Conservation (phyloP, 495 filamentous ascomycete species). For the Talaromyces ruber region DNA sequence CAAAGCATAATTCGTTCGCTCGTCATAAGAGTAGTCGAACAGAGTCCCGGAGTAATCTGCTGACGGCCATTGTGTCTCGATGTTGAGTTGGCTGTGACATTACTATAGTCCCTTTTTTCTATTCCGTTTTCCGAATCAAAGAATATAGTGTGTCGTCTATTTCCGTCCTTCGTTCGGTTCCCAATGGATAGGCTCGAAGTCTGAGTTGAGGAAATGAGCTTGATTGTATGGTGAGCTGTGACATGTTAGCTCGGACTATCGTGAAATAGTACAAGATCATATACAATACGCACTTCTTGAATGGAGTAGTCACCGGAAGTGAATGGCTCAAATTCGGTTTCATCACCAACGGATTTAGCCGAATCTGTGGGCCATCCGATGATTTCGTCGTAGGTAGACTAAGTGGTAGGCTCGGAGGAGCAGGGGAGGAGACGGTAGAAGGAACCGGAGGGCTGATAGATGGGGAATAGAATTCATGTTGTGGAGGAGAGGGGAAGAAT, state of each 20-base stretch:
- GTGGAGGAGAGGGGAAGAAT: conserved; percentile 25
- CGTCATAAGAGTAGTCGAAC: neutral
- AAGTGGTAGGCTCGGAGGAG: conserved; percentile 28
- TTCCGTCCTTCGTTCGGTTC: conserved; percentile 29
- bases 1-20: neutral
- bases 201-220: conserved; percentile 74
- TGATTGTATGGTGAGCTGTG: conserved; percentile 67
- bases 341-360: conserved; percentile 41
- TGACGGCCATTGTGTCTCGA: neutral
- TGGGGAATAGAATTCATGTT: conserved; percentile 12
- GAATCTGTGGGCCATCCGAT: conserved; percentile 34
- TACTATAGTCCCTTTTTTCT: neutral
- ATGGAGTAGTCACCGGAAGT: conserved; percentile 33
- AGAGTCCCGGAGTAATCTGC: neutral
- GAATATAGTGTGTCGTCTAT: conserved; percentile 7
- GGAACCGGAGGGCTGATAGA: neutral
- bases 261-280: conserved; percentile 23
- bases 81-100: neutral
- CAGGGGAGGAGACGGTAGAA: conserved; percentile 5
- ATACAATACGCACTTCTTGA: conserved; percentile 32
- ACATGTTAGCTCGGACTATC: conserved; percentile 46
- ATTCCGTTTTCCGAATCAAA: neutral
- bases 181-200: conserved; percentile 65
- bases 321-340: conserved; percentile 36
- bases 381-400: conserved; percentile 27